Evolutionary conservation across 345 rosid genomes (phyloP).

Genomic region (Geranium rotundifolium): DNA sequence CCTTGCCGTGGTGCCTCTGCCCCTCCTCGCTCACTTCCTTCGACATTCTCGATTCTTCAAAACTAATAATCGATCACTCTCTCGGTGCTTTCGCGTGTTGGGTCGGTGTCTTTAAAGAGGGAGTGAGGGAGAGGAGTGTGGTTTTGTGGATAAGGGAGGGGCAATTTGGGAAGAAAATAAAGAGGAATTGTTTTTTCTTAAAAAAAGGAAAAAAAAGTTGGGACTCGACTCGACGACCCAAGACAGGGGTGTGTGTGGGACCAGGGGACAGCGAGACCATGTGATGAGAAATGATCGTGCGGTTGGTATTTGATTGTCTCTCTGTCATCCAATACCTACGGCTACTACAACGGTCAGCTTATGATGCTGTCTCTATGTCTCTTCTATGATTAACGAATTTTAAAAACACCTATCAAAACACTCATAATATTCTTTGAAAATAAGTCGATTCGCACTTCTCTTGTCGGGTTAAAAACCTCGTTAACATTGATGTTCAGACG

Average conservation of each 20-base stretch:
- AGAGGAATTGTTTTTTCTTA: neutral
- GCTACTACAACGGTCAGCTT: conserved; percentile 32
- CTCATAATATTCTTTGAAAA: no score
- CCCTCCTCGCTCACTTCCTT: conserved; percentile 83
- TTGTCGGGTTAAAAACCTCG: no score
- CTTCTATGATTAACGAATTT: no score
- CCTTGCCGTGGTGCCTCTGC: conserved; percentile 42
- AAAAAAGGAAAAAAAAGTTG: conserved; percentile 1
- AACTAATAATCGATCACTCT: conserved; percentile 1
- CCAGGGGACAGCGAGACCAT: conserved; percentile 35
- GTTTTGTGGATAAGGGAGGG: conserved; percentile 27
- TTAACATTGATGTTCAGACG: no score
- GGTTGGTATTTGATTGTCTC: conserved; percentile 24
- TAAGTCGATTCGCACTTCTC: no score
- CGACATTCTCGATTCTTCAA: conserved; percentile 26
- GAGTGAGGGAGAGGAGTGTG: conserved; percentile 9
- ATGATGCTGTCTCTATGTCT: conserved; percentile 17
- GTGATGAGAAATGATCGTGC: conserved; percentile 47
- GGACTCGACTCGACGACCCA: no score
- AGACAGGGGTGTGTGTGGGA: no score
- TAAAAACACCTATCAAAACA: no score
- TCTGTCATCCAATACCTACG: conserved; percentile 34
- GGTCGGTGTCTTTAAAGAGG: neutral
- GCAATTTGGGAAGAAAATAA: conserved; percentile 28
- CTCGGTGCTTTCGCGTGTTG: neutral